Conservation (phyloP, 2,329 filamentous ascomycete species). For the Talaromyces piceae region DNA sequence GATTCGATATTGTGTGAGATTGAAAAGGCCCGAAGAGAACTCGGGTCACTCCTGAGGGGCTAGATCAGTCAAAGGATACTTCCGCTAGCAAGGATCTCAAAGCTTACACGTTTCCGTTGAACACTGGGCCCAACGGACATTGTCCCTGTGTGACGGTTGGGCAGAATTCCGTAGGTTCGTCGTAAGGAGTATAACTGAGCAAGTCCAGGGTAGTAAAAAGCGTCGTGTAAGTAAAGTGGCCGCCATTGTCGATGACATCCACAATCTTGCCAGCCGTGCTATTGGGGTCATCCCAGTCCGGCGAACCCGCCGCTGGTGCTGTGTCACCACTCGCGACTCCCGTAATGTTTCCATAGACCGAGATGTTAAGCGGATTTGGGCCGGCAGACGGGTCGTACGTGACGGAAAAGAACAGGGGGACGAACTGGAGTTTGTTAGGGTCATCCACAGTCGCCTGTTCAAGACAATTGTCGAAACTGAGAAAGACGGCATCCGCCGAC, state of each 20-base stretch:
- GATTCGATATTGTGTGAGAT: conserved; percentile 68
- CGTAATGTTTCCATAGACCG: conserved; percentile 84
- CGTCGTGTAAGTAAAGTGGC: conserved; percentile 56
- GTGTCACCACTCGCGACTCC: conserved; percentile 54
- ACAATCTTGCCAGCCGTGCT: conserved; percentile 69
- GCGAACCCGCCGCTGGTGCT: conserved; percentile 54
- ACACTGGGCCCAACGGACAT: conserved; percentile 72
- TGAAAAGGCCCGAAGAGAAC: conserved; percentile 61
- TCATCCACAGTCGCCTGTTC: conserved; percentile 47
- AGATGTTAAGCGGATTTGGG: conserved; percentile 63
- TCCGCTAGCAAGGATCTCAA: conserved; percentile 4
- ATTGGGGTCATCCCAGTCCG: conserved; percentile 56
- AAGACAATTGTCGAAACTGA: conserved; percentile 83
- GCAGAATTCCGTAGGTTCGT: conserved; percentile 59
- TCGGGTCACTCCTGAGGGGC: conserved; percentile 37
- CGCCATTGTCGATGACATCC: conserved; percentile 50
- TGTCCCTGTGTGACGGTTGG: conserved; percentile 47
- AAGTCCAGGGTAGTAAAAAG: conserved; percentile 65
- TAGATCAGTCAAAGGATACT: conserved; percentile 4
- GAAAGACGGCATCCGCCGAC: conserved; percentile 54
- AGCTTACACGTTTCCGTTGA: conserved; percentile 49
- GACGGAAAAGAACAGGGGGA: conserved; percentile 67
- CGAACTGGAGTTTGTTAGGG: conserved; percentile 66
- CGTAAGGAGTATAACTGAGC: conserved; percentile 66
- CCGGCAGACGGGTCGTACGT: conserved; percentile 57